Evolutionary conservation across 768 basidiomycete genomes (phyloP), one percentile per base, ranked within the genome.

Genomic region (Paxillus rubicundulus): DNA sequence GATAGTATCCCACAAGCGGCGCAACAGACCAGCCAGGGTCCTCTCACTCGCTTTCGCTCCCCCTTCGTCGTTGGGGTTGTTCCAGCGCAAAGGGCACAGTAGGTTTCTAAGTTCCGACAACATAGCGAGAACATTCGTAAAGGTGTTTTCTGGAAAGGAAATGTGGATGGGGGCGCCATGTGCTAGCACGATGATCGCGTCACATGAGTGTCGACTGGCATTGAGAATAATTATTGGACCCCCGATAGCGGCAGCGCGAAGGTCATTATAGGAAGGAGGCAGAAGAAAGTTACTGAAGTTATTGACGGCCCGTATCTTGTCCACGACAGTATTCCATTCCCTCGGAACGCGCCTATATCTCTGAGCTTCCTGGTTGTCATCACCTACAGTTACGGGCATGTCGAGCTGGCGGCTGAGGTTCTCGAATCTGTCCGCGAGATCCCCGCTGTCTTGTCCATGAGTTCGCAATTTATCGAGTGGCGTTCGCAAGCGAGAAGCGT

Each of bases 221-320:
- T 71, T 72, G 21, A 72, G 57, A 41, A 73, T 61, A 37, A 72
- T 62, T 16, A 72, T 60, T 3, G 72, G 70, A 33, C 70, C 71
- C 30, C 51, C 57, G 6, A 5, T 20, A 13, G 61, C 61, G 13
- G 61, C 66, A 1, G 4, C 27, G 16, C 41, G 56, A 5, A 68
- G 52, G 40, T 62, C 58, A 5, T 56, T 20, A 28, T 54, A 67
- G 1, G 63, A 64, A 13, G 55, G 42, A 2, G 62, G 57, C 6
- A 52, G 40, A 9, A 71, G 49, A 43, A 70, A 66, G 43, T 49
- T 38, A 13, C 1, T 14, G 32, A 67, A 66, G 9, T 65, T 62
- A 5, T 70, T 57, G 17, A 62, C 9, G 20, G 60, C 28, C 16
- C 66, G 61, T 39, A 72, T 65, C 41, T 60, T 55, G 46, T 65